Percentiles rank a stretch among this genome's conserved stretches.
Evolutionary conservation across 2,329 filamentous ascomycete genomes (phyloP).

Genomic region (Nemania serpens): DNA sequence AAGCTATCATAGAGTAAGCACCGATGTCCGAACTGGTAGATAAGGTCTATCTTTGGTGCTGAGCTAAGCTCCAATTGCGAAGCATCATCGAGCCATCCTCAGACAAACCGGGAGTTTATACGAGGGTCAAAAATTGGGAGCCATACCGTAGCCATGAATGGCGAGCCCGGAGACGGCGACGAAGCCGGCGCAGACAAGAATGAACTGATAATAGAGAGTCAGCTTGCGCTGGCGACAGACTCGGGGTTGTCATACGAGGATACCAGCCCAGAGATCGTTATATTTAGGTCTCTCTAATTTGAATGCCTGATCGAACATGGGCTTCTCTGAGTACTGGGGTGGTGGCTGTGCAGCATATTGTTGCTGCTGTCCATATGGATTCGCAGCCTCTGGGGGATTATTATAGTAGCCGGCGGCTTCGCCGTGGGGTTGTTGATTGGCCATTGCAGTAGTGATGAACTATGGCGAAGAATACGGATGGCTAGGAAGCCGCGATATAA

Average conservation of each 20-base stretch:
- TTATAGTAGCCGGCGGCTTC: constrained; percentile 35
- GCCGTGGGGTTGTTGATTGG: constrained; percentile 27
- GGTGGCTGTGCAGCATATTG: constrained; percentile 12
- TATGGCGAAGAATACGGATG: neutral
- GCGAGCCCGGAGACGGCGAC: constrained; percentile 75
- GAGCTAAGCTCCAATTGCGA: neutral
- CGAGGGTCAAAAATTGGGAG: neutral
- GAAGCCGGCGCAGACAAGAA: constrained; percentile 74
- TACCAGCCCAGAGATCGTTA: constrained; percentile 87
- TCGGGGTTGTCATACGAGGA: constrained; percentile 61
- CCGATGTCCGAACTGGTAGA: neutral
- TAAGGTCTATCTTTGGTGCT: constrained; percentile 7
- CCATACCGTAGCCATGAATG: constrained; percentile 72
- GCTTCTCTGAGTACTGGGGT: constrained; percentile 48
- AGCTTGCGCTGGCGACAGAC: neutral
- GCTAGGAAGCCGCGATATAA: neutral
- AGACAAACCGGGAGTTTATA: neutral
- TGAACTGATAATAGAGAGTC: constrained; percentile 54
- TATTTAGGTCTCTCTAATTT: constrained; percentile 82
- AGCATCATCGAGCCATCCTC: neutral
- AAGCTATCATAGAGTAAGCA: constrained; percentile 37
- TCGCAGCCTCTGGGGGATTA: constrained; percentile 25
- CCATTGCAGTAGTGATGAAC: constrained; percentile 11
- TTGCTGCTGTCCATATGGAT: constrained; percentile 27
- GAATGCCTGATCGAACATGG: constrained; percentile 79